Conservation (phyloP, 305 asterid genomes). For the Solanum aculeatissimum region DNA sequence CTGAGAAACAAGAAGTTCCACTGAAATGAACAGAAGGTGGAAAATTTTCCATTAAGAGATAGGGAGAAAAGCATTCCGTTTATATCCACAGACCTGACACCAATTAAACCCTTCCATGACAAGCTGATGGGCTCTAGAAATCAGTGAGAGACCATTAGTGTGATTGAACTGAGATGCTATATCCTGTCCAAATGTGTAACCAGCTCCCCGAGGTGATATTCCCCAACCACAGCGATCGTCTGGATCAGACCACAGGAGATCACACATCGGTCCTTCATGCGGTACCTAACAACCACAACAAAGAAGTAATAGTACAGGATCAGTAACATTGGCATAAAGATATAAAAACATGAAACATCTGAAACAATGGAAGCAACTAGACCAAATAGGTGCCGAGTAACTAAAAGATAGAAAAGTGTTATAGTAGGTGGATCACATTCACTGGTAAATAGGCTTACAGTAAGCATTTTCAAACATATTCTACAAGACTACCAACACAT, state of each 20-base stretch:
- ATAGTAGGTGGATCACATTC: background rate
- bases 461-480: background rate
- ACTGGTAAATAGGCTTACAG: background rate
- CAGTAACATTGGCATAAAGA: background rate
- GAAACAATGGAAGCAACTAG: background rate
- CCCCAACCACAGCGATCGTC: constrained; percentile 99
- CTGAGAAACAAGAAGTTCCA: background rate
- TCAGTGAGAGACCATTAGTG: constrained; percentile 87
- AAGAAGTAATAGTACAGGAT: background rate
- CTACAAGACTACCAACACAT: background rate
- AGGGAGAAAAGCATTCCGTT: background rate
- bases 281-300: constrained; percentile 57
- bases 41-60: background rate
- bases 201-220: constrained; percentile 97
- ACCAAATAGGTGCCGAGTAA: background rate
- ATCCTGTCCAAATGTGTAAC: constrained; percentile 98
- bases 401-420: background rate
- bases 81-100: constrained; percentile 73
- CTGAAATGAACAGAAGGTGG: background rate
- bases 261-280: constrained; percentile 99
- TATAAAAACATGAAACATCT: background rate
- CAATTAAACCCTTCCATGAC: constrained; percentile 98
- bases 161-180: constrained; percentile 94
- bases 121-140: constrained; percentile 98
- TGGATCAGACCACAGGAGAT: constrained; percentile 96